phyloP scores from a whole-genome alignment of 345 rosid genomes.

The Lumnitzera littorea region DNA sequence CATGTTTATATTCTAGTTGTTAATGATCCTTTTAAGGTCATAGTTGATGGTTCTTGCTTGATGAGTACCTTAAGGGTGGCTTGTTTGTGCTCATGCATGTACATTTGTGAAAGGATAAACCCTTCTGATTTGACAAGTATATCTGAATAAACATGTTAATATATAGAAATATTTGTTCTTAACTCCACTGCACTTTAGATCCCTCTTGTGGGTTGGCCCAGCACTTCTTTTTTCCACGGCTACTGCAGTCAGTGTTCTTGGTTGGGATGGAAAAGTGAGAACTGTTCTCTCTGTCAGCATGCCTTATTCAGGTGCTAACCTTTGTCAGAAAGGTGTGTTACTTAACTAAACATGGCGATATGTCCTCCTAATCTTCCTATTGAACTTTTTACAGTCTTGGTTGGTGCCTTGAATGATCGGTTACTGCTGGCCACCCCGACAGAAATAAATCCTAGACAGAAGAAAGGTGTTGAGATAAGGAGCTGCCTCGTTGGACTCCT shows the following conservation, averaged over 20 bases:
- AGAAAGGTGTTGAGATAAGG: slow-evolving; percentile 77
- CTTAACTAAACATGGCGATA: no score
- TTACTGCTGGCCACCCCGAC: slow-evolving; percentile 76
- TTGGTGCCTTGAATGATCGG: slow-evolving; percentile 93
- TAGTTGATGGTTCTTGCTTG: background rate
- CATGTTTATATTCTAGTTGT: background rate
- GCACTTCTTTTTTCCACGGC: slow-evolving; percentile 93
- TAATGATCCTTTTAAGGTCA: background rate
- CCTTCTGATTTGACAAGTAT: no score
- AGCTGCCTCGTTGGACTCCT: slow-evolving; percentile 95
- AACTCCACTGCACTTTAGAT: slow-evolving; percentile 68
- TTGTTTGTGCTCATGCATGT: no score
- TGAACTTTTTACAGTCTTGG: slow-evolving; percentile 47
- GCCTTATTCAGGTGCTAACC: slow-evolving; percentile 70
- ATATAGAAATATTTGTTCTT: slow-evolving; percentile 20
- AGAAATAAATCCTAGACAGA: slow-evolving; percentile 82
- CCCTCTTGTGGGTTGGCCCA: slow-evolving; percentile 96
- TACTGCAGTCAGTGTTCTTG: slow-evolving; percentile 74
- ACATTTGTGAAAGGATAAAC: no score
- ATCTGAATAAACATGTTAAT: no score
- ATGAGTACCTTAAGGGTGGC: no score
- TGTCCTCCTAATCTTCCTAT: no score
- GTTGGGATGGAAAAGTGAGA: slow-evolving; percentile 97
- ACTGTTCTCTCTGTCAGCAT: slow-evolving; percentile 75
- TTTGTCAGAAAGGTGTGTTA: slow-evolving; percentile 4